phyloP scores from a whole-genome alignment of 2,329 filamentous ascomycete genomes.

The Beauveria asiatica region DNA sequence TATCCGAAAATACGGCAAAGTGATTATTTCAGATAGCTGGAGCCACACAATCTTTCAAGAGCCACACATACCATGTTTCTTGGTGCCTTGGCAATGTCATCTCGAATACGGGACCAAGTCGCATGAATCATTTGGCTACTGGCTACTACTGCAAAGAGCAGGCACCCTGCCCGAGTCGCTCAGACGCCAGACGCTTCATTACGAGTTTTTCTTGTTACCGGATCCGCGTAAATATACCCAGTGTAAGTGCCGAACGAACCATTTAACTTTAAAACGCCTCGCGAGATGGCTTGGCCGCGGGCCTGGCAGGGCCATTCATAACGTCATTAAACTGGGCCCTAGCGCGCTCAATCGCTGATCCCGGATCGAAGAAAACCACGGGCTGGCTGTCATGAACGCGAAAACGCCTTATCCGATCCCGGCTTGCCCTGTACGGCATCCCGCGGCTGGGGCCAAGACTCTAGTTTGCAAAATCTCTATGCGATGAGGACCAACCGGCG shows the following conservation, averaged over 20 bases:
- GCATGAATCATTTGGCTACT: neutral
- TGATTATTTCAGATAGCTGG: no score
- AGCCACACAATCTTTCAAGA: neutral
- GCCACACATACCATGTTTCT: neutral
- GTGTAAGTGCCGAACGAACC: neutral
- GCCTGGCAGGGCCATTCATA: neutral
- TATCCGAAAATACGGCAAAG: neutral
- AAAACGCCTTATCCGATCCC: neutral
- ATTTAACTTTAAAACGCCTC: slow-evolving; percentile 10
- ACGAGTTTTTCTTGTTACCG: neutral
- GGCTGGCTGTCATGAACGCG: neutral
- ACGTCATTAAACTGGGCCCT: slow-evolving; percentile 10
- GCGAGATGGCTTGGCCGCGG: neutral
- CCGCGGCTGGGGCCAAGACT: neutral
- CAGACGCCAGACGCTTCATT: neutral
- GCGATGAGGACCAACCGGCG: neutral
- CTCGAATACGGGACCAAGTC: neutral
- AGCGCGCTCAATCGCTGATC: neutral
- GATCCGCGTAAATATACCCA: neutral
- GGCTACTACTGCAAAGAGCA: neutral
- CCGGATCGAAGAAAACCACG: neutral
- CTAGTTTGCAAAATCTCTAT: neutral
- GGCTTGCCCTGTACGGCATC: neutral
- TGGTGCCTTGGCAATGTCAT: neutral
- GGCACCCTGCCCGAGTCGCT: neutral